phyloP scores from a whole-genome alignment of 106 monocot species.

The Posidonia australis region DNA sequence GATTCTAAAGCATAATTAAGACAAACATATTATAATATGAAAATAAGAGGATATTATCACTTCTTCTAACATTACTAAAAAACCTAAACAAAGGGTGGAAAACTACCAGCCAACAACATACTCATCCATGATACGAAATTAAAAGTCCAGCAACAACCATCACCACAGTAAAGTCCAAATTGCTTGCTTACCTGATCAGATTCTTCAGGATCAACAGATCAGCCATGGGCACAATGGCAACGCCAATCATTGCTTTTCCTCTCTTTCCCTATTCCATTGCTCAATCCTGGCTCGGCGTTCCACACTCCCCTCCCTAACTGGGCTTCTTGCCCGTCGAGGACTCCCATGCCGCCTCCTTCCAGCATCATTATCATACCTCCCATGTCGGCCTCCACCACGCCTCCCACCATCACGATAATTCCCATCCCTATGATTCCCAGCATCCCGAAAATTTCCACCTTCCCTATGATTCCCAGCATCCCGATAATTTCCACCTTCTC shows the following conservation, averaged over 20 bases:
- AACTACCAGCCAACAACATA: too few relatives aligned
- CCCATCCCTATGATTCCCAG: constrained; percentile 8
- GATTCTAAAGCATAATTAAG: too few relatives aligned
- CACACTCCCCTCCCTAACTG: constrained; percentile 53
- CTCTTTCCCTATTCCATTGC: constrained; percentile 67
- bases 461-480: too few relatives aligned
- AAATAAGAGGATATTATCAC: not conserved
- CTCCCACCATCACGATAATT: constrained; percentile 10
- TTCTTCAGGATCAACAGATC: too few relatives aligned
- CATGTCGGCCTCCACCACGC: constrained; percentile 22
- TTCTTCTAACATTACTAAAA: too few relatives aligned
- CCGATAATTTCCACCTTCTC: constrained; percentile 10
- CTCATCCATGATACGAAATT: too few relatives aligned
- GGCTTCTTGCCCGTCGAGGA: constrained; percentile 28
- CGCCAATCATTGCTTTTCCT: constrained; percentile 18
- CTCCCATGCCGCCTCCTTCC: constrained; percentile 32
- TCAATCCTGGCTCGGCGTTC: constrained; percentile 66
- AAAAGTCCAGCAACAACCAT: too few relatives aligned
- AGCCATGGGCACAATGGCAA: too few relatives aligned
- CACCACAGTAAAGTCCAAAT: too few relatives aligned
- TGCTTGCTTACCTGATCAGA: too few relatives aligned
- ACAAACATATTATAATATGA: not conserved
- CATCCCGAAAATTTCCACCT: too few relatives aligned
- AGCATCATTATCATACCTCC: constrained; percentile 32
- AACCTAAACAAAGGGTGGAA: too few relatives aligned